phyloP scores from a whole-genome alignment of 2,329 filamentous ascomycete genomes.

The Aspergillus brasiliensis region DNA sequence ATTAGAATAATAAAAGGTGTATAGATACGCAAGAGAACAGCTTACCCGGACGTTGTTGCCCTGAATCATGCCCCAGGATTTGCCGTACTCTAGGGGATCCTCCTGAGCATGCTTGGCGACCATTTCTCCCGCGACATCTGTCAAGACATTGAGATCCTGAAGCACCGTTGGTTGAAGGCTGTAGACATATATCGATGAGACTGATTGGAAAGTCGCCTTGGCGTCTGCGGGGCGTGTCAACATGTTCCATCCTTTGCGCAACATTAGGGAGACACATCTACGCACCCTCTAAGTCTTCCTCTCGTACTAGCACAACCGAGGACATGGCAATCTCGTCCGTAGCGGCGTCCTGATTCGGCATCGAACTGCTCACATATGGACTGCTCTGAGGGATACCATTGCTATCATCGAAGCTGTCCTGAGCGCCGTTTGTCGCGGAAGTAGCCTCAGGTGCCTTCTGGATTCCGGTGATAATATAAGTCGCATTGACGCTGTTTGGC shows the following conservation, averaged over 20 bases:
- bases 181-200: constrained; percentile 83
- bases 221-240: constrained; percentile 53
- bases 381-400: constrained; percentile 65
- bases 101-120: constrained; percentile 58
- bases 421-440: constrained; percentile 40
- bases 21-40: constrained; percentile 21
- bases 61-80: constrained; percentile 71
- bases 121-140: constrained; percentile 68
- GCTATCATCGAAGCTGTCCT: constrained; percentile 57
- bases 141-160: constrained; percentile 71
- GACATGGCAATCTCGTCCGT: constrained; percentile 57
- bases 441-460: constrained; percentile 48
- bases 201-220: constrained; percentile 68
- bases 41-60: constrained; percentile 66
- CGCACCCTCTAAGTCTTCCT: constrained; percentile 71
- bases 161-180: constrained; percentile 73
- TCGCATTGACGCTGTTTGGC: constrained; percentile 77
- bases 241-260: neutral
- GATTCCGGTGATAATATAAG: constrained; percentile 81
- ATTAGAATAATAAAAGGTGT: neutral
- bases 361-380: constrained; percentile 68
- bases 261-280: neutral
- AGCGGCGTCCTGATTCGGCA: constrained; percentile 55
- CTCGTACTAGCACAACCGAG: constrained; percentile 67
- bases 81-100: constrained; percentile 61